Base-by-base conservation (phyloP, 768 basidiomycete genomes). In the Kwoniella heveanensis region DNA sequence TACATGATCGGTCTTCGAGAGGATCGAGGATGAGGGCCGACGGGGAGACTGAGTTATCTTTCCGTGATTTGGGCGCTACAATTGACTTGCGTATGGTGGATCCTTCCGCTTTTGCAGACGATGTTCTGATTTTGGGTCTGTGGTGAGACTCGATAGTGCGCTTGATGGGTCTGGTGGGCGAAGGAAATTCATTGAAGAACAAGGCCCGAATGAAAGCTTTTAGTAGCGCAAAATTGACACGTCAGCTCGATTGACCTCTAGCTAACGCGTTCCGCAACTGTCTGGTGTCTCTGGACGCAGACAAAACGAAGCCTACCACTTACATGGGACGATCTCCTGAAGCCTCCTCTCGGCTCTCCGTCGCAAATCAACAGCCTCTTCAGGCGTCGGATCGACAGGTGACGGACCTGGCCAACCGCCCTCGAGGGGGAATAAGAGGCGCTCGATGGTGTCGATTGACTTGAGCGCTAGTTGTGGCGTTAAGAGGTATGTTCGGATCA, bases 391-490 rank as follows among this genome's bases (percentile, higher is more conserved):
- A 48, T 91, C 90, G 0, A 85, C 81, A 1, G 88, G 86, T 0
- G 87, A 79, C 0, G 87, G 86, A 0, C 85, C 90, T 0, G 92
- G 92, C 80, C 91, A 91, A 15, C 95, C 94, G 2, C 32, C 32
- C 13, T 79, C 71, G 1, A 69, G 52, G 0, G 95, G 94, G 76
- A 95, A 98, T 26, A 98, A 83, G 8, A 88, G 84, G 9, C 84
- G 84, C 70, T 90, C 91, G 15, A 86, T 80, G 4, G 83, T 73
- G 37, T 85, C 84, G 37, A 87, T 82, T 26, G 85, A 77, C 30
- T 82, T 82, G 21, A 88, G 82, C 25, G 90, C 77, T 54, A 85
- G 84, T 5, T 82, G 64, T 5, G 85, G 82, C 0, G 86, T 84
- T 25, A 86, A 82, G 59, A 89, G 80, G 21, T 84, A 79, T 0